phyloP scores from a whole-genome alignment of 441 rosid genomes.

The Isatis lusitanica region DNA sequence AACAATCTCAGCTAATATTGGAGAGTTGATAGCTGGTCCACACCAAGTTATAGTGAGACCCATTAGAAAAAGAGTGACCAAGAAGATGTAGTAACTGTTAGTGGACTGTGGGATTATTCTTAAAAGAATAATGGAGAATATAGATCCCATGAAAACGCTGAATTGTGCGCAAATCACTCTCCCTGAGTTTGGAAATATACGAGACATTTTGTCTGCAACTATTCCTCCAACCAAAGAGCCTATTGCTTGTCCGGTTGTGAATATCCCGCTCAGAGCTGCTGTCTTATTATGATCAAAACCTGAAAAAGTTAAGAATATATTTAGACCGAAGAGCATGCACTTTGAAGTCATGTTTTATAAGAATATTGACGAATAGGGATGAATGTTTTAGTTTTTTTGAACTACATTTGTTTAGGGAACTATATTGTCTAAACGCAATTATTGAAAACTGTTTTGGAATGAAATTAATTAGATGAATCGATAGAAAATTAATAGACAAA shows the following conservation, averaged over 20 bases:
- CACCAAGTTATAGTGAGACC: constrained; percentile 84
- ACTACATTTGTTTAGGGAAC: too few relatives aligned
- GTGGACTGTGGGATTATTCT: constrained; percentile 62
- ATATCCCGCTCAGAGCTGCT: constrained; percentile 66
- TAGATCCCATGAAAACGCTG: constrained; percentile 82
- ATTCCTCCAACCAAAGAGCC: constrained; percentile 76
- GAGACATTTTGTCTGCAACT: constrained; percentile 68
- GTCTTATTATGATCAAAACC: constrained; percentile 73
- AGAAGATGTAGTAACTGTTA: constrained; percentile 55
- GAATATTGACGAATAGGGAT: not conserved
- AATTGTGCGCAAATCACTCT: constrained; percentile 88
- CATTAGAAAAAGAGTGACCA: constrained; percentile 62
- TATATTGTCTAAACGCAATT: not conserved
- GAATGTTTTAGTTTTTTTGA: too few relatives aligned
- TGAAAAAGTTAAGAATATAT: constrained; percentile 21
- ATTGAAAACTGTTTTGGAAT: too few relatives aligned
- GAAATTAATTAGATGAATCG: too few relatives aligned
- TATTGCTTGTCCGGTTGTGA: constrained; percentile 67
- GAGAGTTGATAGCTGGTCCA: constrained; percentile 72
- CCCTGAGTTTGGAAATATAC: constrained; percentile 59
- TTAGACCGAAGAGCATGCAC: not conserved
- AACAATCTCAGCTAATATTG: constrained; percentile 87
- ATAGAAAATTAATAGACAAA: not conserved
- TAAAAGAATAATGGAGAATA: constrained; percentile 71
- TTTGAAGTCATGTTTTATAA: not conserved